phyloP scores from a whole-genome alignment of 805 yeast species.

The Saturnispora zaruensis region DNA sequence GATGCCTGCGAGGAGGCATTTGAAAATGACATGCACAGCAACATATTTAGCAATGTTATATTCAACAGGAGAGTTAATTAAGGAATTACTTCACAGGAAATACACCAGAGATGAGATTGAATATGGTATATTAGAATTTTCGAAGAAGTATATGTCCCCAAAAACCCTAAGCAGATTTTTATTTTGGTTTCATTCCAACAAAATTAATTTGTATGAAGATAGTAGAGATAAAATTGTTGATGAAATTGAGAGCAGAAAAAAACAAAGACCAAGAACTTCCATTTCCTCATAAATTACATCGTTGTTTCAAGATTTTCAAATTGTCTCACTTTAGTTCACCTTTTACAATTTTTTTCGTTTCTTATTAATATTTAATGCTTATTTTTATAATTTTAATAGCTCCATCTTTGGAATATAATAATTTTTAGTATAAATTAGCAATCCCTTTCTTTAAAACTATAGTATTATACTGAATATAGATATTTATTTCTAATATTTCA shows the following conservation, averaged over 20 bases:
- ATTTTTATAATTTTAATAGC: background rate
- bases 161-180: slow-evolving; percentile 7
- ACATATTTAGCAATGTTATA: slow-evolving; percentile 9
- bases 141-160: slow-evolving; percentile 7
- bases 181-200: slow-evolving; percentile 10
- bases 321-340: background rate
- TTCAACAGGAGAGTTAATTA: slow-evolving; percentile 8
- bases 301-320: too few species aligned
- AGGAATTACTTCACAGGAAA: slow-evolving; percentile 4
- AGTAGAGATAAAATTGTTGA: slow-evolving; percentile 2
- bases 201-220: background rate
- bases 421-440: background rate
- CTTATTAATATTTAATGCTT: background rate
- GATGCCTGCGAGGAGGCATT: slow-evolving; percentile 9
- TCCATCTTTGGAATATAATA: background rate
- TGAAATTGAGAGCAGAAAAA: slow-evolving; percentile 1
- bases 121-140: slow-evolving; percentile 5
- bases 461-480: background rate
- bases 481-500: background rate
- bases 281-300: background rate
- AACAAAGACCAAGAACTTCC: background rate
- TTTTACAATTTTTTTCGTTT: background rate
- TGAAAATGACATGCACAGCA: slow-evolving; percentile 8
- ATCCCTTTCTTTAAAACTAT: background rate
- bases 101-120: slow-evolving; percentile 5